phyloP scores from a whole-genome alignment of 2,329 filamentous ascomycete genomes.

The Ophiocordyceps camponoti-saundersi region DNA sequence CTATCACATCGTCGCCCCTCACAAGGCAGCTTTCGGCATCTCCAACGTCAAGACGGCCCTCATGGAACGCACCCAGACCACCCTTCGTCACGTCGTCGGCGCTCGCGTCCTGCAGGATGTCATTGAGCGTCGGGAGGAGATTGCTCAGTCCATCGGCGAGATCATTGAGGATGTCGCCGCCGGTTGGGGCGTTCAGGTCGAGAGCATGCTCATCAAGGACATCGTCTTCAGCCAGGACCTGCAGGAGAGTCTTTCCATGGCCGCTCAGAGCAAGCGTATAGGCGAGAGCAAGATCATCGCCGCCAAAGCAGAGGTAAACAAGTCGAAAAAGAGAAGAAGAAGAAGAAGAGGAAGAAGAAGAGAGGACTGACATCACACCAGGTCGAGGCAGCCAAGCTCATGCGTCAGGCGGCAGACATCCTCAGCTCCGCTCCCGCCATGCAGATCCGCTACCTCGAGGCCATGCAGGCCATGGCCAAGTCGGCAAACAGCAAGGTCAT shows the following conservation, averaged over 20 bases:
- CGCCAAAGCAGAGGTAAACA: slow-evolving; percentile 67
- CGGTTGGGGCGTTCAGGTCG: slow-evolving; percentile 90
- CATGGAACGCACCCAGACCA: slow-evolving; percentile 94
- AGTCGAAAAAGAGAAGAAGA: too few relatives aligned
- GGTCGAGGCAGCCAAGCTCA: slow-evolving; percentile 89
- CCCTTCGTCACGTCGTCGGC: slow-evolving; percentile 88
- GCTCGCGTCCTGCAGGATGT: slow-evolving; percentile 93
- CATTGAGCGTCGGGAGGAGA: slow-evolving; percentile 93
- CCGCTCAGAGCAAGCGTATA: slow-evolving; percentile 93
- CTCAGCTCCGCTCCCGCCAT: slow-evolving; percentile 83
- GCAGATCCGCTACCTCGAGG: slow-evolving; percentile 96
- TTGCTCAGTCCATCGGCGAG: slow-evolving; percentile 85
- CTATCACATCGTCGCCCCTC: slow-evolving; percentile 89
- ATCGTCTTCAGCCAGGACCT: slow-evolving; percentile 94
- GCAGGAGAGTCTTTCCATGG: slow-evolving; percentile 94
- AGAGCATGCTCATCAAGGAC: slow-evolving; percentile 98
- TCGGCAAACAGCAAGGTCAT: slow-evolving; percentile 78
- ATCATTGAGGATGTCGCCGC: slow-evolving; percentile 93
- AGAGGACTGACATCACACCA: too few relatives aligned
- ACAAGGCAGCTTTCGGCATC: slow-evolving; percentile 96
- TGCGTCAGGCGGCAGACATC: slow-evolving; percentile 87
- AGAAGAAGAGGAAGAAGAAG: too few relatives aligned
- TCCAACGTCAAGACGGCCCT: slow-evolving; percentile 90
- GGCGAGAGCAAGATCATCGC: slow-evolving; percentile 98
- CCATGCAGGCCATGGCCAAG: slow-evolving; percentile 98